Evolutionary conservation across 169 alveolate genomes (phyloP).

Genomic region (Theileria orientalis): DNA sequence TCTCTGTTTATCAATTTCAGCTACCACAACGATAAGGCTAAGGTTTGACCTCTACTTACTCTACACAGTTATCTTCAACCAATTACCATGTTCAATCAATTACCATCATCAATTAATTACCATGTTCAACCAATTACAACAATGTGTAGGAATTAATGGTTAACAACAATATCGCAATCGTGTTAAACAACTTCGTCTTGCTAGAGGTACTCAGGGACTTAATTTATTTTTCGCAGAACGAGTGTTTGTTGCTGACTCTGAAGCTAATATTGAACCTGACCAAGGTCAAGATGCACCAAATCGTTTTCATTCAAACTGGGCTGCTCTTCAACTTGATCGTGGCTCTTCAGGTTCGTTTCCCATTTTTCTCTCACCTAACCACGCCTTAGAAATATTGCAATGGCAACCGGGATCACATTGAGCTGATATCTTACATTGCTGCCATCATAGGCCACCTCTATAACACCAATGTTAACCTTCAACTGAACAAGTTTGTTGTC

Average conservation of each 20-base stretch:
- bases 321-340: slow-evolving; percentile 25
- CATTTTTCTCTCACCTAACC: background rate
- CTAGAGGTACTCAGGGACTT: background rate
- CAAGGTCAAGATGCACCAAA: slow-evolving; percentile 33
- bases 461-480: slow-evolving; percentile 25
- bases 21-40: slow-evolving; percentile 27
- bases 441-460: slow-evolving; percentile 60
- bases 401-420: slow-evolving; percentile 14
- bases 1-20: slow-evolving; percentile 53
- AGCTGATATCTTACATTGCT: slow-evolving; percentile 34
- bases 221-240: slow-evolving; percentile 5
- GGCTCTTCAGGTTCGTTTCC: slow-evolving; percentile 22
- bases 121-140: background rate
- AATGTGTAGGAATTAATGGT: slow-evolving; percentile 6
- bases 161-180: background rate
- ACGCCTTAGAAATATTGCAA: slow-evolving; percentile 22
- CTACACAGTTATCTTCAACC: background rate
- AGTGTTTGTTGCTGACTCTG: slow-evolving; percentile 31
- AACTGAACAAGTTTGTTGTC: slow-evolving; percentile 4
- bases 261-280: slow-evolving; percentile 62
- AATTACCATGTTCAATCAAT: background rate
- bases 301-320: slow-evolving; percentile 37
- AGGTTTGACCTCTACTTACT: slow-evolving; percentile 16
- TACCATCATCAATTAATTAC: background rate
- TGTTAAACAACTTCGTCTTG: background rate